phyloP scores from a whole-genome alignment of 2,329 filamentous ascomycete genomes.

The Phialophora verrucosa region DNA sequence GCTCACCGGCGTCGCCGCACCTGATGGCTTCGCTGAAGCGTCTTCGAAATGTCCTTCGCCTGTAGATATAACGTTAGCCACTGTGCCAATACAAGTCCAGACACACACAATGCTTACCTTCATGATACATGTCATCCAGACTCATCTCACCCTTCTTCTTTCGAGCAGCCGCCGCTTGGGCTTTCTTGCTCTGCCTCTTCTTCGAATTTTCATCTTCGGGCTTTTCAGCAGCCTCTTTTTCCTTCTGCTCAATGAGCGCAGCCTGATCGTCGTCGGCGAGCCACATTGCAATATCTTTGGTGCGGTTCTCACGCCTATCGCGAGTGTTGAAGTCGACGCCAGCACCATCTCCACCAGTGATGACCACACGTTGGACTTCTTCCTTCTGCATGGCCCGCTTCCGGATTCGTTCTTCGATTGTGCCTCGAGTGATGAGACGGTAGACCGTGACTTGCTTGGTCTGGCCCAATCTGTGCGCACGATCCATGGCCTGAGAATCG shows the following conservation, averaged over 20 bases:
- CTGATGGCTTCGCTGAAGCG: slow-evolving; percentile 77
- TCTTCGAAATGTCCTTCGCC: slow-evolving; percentile 97
- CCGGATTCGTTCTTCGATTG: slow-evolving; percentile 96
- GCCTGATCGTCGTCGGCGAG: slow-evolving; percentile 96
- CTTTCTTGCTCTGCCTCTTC: slow-evolving; percentile 63
- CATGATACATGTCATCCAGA: slow-evolving; percentile 98
- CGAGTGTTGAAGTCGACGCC: slow-evolving; percentile 97
- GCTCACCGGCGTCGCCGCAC: slow-evolving; percentile 79
- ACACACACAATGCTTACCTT: slow-evolving; percentile 71
- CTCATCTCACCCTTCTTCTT: slow-evolving; percentile 69
- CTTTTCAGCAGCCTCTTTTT: slow-evolving; percentile 77
- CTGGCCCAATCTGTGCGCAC: slow-evolving; percentile 95
- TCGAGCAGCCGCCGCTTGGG: slow-evolving; percentile 52
- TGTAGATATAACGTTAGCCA: slow-evolving; percentile 49
- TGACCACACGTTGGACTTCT: slow-evolving; percentile 96
- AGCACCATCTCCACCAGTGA: slow-evolving; percentile 79
- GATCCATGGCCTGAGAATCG: slow-evolving; percentile 98
- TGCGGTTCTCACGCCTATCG: slow-evolving; percentile 83
- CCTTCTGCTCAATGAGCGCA: slow-evolving; percentile 88
- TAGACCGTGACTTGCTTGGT: slow-evolving; percentile 97
- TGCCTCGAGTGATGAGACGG: slow-evolving; percentile 92
- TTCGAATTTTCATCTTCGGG: slow-evolving; percentile 64
- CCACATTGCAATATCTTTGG: slow-evolving; percentile 99
- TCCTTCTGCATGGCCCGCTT: slow-evolving; percentile 98
- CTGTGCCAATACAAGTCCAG: slow-evolving; percentile 33